phyloP scores from a whole-genome alignment of 2,329 filamentous ascomycete species.

The Hypoxylon sp. region DNA sequence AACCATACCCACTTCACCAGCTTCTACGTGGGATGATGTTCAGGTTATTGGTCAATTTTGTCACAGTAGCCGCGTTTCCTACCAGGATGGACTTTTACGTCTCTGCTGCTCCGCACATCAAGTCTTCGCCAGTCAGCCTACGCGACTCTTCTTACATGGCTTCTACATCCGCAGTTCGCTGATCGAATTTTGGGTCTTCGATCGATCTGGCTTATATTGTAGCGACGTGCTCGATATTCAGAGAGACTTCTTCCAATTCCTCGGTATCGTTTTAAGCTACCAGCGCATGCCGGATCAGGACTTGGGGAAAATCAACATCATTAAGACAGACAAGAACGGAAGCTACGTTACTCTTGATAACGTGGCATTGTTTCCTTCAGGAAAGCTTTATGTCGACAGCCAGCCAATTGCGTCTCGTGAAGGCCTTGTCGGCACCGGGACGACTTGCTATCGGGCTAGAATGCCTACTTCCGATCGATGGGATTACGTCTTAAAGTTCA shows the following conservation, averaged over 20 bases:
- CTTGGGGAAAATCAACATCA: slow-evolving; percentile 48
- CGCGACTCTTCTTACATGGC: slow-evolving; percentile 57
- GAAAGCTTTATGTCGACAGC: slow-evolving; percentile 53
- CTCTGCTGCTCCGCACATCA: slow-evolving; percentile 43
- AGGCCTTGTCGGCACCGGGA: slow-evolving; percentile 51
- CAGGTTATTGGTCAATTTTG: slow-evolving; percentile 47
- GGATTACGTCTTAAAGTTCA: slow-evolving; percentile 54
- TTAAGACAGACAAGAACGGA: slow-evolving; percentile 48
- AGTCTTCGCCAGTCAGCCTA: slow-evolving; percentile 54
- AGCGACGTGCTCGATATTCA: slow-evolving; percentile 53
- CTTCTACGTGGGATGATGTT: slow-evolving; percentile 42
- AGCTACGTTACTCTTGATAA: slow-evolving; percentile 39
- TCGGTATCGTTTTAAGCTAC: slow-evolving; percentile 53
- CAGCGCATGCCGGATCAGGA: slow-evolving; percentile 52
- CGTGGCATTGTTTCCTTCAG: slow-evolving; percentile 32
- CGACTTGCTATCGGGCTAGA: slow-evolving; percentile 54
- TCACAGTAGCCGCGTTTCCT: slow-evolving; percentile 17
- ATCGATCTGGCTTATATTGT: slow-evolving; percentile 56
- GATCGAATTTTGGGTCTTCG: slow-evolving; percentile 57
- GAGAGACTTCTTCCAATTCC: slow-evolving; percentile 51
- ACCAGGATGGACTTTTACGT: slow-evolving; percentile 43
- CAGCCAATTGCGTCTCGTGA: slow-evolving; percentile 50
- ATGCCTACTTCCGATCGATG: slow-evolving; percentile 47
- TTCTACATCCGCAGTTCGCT: slow-evolving; percentile 55
- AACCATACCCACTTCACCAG: slow-evolving; percentile 25